A percentile compares a stretch with the other conserved stretches of the same genome.
phyloP scores from a whole-genome alignment of 2,329 filamentous ascomycete species.

The Diplodia intermedia region DNA sequence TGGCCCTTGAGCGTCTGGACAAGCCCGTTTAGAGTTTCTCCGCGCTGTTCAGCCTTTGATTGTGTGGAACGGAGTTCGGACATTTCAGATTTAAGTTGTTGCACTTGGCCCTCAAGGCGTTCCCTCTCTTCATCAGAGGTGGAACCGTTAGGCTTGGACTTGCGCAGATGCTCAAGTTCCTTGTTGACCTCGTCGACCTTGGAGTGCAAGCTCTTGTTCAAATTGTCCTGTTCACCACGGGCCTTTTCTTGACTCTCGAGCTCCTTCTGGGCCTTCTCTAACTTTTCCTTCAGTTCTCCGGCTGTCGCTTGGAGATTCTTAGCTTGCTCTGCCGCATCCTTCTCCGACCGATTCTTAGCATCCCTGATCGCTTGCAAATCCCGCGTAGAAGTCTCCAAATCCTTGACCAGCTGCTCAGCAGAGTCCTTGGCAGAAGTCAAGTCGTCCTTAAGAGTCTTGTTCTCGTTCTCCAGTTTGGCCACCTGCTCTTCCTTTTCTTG shows the following conservation, averaged over 20 bases:
- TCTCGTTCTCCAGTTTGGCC: constrained; percentile 71
- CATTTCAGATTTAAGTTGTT: constrained; percentile 44
- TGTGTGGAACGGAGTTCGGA: constrained; percentile 42
- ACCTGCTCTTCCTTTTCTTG: constrained; percentile 74
- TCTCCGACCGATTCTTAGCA: constrained; percentile 53
- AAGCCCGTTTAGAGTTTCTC: constrained; percentile 62
- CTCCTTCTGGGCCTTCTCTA: constrained; percentile 34
- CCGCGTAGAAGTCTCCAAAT: constrained; percentile 70
- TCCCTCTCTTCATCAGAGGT: constrained; percentile 41
- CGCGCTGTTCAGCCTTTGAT: constrained; percentile 58
- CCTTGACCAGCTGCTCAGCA: constrained; percentile 56
- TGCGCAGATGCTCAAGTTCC: constrained; percentile 58
- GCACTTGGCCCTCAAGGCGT: constrained; percentile 41
- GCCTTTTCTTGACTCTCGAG: constrained; percentile 27
- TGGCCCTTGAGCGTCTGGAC: constrained; percentile 62
- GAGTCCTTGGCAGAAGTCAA: constrained; percentile 75
- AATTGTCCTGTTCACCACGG: constrained; percentile 43
- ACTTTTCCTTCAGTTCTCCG: constrained; percentile 35
- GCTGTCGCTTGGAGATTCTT: constrained; percentile 40
- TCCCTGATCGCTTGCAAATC: constrained; percentile 66
- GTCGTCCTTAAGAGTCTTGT: constrained; percentile 72
- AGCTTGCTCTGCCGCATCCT: constrained; percentile 43
- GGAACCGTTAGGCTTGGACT: constrained; percentile 35
- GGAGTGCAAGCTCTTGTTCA: constrained; percentile 45
- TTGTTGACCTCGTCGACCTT: constrained; percentile 50